phyloP scores from a whole-genome alignment of 2,329 filamentous ascomycete genomes.

The Myotisia sp. region DNA sequence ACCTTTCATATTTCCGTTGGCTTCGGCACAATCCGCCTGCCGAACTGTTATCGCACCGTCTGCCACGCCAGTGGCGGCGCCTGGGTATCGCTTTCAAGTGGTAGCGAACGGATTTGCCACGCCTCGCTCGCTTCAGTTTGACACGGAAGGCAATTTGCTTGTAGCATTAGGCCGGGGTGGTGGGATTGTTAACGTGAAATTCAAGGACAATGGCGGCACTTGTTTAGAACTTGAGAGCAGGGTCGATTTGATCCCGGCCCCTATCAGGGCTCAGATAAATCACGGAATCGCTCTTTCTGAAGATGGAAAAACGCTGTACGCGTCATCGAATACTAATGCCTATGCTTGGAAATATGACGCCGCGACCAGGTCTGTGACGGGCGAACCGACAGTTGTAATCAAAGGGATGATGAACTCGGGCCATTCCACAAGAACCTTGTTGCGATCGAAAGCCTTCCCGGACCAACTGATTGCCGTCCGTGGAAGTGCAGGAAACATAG shows the following conservation, averaged over 20 bases:
- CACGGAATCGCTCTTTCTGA: slow-evolving; percentile 38
- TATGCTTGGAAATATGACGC: slow-evolving; percentile 53
- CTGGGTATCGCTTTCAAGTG: slow-evolving; percentile 5
- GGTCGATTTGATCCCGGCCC: slow-evolving; percentile 4
- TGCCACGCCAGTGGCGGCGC: slow-evolving; percentile 6
- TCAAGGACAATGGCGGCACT: slow-evolving; percentile 21
- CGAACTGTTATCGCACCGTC: slow-evolving; percentile 2
- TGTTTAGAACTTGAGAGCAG: slow-evolving; percentile 4
- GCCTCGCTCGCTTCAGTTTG: slow-evolving; percentile 36
- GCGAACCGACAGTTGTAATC: slow-evolving; percentile 41
- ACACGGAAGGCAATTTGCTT: slow-evolving; percentile 35
- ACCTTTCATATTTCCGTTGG: too few relatives aligned
- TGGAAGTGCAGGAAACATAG: slow-evolving; percentile 51
- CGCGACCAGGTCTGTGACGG: slow-evolving; percentile 26
- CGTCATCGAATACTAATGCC: slow-evolving; percentile 44
- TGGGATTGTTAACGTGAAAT: slow-evolving; percentile 25
- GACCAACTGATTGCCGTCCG: slow-evolving; percentile 50
- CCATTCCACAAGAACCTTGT: slow-evolving; percentile 53
- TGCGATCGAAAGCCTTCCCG: slow-evolving; percentile 42
- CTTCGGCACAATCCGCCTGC: slow-evolving; percentile 7
- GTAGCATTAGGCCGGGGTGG: slow-evolving; percentile 30
- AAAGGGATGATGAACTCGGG: slow-evolving; percentile 47
- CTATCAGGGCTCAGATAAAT: slow-evolving; percentile 22
- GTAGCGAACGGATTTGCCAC: slow-evolving; percentile 4
- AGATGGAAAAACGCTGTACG: slow-evolving; percentile 39